Percentiles rank a stretch among this genome's conserved stretches.
Conservation (phyloP, 257 asterid genomes). For the Rehmannia glutinosa region DNA sequence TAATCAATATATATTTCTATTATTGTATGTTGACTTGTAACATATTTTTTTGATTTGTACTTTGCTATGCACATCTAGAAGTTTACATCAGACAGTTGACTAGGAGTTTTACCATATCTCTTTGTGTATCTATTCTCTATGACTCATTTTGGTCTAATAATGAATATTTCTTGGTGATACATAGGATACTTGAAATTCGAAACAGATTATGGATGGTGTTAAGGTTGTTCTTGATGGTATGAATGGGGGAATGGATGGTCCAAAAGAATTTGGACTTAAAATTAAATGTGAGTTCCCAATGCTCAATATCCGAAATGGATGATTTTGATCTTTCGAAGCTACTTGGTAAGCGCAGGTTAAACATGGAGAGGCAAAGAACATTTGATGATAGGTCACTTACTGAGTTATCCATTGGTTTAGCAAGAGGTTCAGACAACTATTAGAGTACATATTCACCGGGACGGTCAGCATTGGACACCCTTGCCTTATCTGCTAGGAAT, state of each 20-base stretch:
- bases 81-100: too few species aligned
- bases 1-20: too few species aligned
- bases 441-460: slow-evolving; percentile 61
- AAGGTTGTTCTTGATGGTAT: slow-evolving; percentile 23
- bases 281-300: slow-evolving; percentile 61
- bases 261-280: slow-evolving; percentile 38
- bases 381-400: slow-evolving; percentile 75
- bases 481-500: too few species aligned
- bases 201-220: slow-evolving; percentile 19
- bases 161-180: neutral
- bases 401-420: slow-evolving; percentile 58
- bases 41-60: too few species aligned
- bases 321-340: slow-evolving; percentile 60
- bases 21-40: too few species aligned
- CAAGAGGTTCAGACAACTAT: slow-evolving; percentile 46
- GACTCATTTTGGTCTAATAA: slow-evolving; percentile 13
- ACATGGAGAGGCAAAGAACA: slow-evolving; percentile 63
- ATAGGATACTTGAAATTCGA: slow-evolving; percentile 17
- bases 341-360: slow-evolving; percentile 59
- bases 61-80: too few species aligned
- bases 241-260: slow-evolving; percentile 30
- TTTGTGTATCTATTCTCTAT: too few species aligned
- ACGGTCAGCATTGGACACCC: slow-evolving; percentile 49
- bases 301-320: too few species aligned
- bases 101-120: too few species aligned